phyloP scores from a whole-genome alignment of 163 green algal species.

The Volvox carteri region DNA sequence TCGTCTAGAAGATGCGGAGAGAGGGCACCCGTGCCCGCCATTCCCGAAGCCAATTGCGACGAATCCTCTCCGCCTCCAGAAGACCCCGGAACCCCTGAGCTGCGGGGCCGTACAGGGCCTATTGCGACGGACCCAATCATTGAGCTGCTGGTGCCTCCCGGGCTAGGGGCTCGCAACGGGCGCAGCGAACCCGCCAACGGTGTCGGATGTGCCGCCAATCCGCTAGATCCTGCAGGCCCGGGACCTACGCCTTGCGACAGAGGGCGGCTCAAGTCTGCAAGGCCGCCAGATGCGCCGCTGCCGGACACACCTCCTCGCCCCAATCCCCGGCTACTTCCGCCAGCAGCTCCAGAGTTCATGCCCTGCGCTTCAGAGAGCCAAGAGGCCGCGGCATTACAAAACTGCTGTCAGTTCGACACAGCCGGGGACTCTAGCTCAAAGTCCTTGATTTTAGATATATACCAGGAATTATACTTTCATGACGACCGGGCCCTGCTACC shows the following conservation, averaged over 20 bases:
- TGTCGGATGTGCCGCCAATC: constrained; percentile 25
- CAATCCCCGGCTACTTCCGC: not conserved
- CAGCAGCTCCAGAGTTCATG: constrained; percentile 33
- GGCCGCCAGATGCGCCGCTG: not conserved
- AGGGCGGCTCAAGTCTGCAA: not conserved
- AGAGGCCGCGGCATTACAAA: constrained; percentile 45
- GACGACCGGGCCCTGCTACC: too few species aligned
- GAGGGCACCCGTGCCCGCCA: not conserved
- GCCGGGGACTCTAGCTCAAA: not conserved
- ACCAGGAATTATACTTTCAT: too few species aligned
- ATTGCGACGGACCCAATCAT: not conserved
- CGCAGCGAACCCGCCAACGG: constrained; percentile 36
- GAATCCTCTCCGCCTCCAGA: not conserved
- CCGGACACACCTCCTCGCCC: not conserved
- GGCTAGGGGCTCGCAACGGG: constrained; percentile 44
- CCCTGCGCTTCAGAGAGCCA: constrained; percentile 53
- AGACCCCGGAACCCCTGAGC: not conserved
- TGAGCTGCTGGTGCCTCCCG: not conserved
- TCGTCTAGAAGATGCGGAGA: constrained; percentile 27
- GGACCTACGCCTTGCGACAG: not conserved
- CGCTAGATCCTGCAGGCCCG: not conserved
- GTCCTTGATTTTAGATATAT: not conserved
- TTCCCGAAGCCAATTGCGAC: not conserved
- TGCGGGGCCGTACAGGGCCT: constrained; percentile 24
- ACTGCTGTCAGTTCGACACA: constrained; percentile 17